Conservation (phyloP, 495 filamentous ascomycete genomes). For the Ramalina intermedia region DNA sequence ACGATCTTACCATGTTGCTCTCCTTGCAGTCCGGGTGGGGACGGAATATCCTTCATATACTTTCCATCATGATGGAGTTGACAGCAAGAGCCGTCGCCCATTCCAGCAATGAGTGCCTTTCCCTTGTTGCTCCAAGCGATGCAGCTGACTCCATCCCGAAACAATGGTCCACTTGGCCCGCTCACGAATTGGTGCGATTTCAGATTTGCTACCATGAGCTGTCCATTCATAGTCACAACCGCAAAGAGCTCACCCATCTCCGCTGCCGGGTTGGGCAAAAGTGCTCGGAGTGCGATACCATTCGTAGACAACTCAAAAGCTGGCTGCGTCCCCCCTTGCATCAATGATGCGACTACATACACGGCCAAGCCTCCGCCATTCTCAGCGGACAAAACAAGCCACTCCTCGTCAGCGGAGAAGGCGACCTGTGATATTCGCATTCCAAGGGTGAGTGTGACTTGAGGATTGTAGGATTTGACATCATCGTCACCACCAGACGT, state of each 20-base stretch:
- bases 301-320: constrained; percentile 65
- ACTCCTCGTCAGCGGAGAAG: constrained; percentile 75
- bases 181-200: constrained; percentile 45
- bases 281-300: constrained; percentile 52
- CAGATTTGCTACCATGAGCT: constrained; percentile 72
- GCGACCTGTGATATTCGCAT: constrained; percentile 74
- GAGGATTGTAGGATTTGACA: constrained; percentile 56
- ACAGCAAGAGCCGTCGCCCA: constrained; percentile 62
- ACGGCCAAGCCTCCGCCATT: constrained; percentile 69
- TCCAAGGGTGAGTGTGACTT: constrained; percentile 54
- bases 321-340: constrained; percentile 48
- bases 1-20: constrained; percentile 50
- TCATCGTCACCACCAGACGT: constrained; percentile 43
- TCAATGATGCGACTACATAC: constrained; percentile 55
- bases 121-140: constrained; percentile 85
- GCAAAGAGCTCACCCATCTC: constrained; percentile 53
- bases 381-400: constrained; percentile 71
- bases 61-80: constrained; percentile 74
- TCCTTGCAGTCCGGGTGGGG: constrained; percentile 50
- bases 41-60: constrained; percentile 62
- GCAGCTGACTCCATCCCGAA: constrained; percentile 66
- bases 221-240: constrained; percentile 62
- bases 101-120: constrained; percentile 82
- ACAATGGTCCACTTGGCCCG: constrained; percentile 46
- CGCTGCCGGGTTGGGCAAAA: constrained; percentile 68